Evolutionary conservation across 2,329 filamentous ascomycete species (phyloP).

Genomic region (Reticulascus tulasneorum): DNA sequence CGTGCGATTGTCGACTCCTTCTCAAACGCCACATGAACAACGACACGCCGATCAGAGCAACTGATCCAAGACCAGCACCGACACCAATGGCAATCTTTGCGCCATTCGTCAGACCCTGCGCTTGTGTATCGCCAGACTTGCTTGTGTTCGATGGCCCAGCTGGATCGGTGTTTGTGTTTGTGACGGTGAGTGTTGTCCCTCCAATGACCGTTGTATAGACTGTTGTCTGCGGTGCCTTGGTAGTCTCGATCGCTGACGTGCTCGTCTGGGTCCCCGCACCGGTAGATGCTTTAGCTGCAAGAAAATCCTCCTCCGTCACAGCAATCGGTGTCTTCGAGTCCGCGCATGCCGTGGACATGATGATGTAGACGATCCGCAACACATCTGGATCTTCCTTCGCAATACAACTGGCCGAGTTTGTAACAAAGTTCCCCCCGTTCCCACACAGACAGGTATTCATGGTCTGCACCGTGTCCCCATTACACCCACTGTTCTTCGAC

Average conservation of each 20-base stretch:
- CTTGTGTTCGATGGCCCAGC: slow-evolving; percentile 1
- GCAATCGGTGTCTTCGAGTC: slow-evolving; percentile 39
- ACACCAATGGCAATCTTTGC: slow-evolving; percentile 37
- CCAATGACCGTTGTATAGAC: slow-evolving; percentile 6
- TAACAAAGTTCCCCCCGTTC: slow-evolving; percentile 46
- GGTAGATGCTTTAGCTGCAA: no score
- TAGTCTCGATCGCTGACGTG: slow-evolving; percentile 12
- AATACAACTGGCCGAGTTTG: slow-evolving; percentile 42
- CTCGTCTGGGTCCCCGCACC: no score
- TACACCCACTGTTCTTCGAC: slow-evolving; percentile 35
- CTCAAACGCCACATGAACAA: slow-evolving; percentile 10
- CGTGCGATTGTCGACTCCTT: slow-evolving; percentile 9
- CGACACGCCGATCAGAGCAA: slow-evolving; percentile 12
- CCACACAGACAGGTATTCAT: slow-evolving; percentile 48
- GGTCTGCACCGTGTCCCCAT: slow-evolving; percentile 29
- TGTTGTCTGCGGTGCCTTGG: slow-evolving; percentile 10
- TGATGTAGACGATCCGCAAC: slow-evolving; percentile 37
- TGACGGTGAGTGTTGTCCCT: slow-evolving; percentile 9
- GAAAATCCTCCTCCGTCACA: slow-evolving; percentile 37
- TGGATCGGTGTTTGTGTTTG: neutral
- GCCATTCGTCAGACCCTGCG: slow-evolving; percentile 25
- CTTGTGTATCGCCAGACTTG: neutral
- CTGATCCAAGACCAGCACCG: slow-evolving; percentile 25
- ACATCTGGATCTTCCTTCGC: slow-evolving; percentile 31
- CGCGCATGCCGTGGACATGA: slow-evolving; percentile 38